A percentile compares a stretch with the other conserved stretches of the same genome.
Evolutionary conservation across 176 grass and related monocot genomes (phyloP).

Genomic region (Hsuehochloa calcarea): DNA sequence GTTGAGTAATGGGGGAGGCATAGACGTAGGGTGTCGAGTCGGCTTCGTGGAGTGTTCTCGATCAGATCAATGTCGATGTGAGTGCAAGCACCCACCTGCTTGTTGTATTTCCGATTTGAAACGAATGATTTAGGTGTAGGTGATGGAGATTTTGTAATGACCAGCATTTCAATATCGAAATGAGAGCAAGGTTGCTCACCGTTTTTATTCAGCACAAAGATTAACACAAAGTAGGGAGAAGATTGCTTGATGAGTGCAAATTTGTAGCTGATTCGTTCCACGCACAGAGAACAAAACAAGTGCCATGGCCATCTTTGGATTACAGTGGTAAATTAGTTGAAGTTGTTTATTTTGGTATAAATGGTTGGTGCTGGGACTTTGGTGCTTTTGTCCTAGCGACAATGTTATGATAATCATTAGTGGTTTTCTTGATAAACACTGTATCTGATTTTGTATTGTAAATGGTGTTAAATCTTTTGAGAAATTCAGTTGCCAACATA

Average conservation of each 20-base stretch:
- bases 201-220: background rate
- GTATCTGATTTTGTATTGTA: background rate
- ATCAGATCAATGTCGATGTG: conserved; percentile 45
- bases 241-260: background rate
- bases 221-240: background rate
- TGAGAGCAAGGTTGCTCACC: background rate
- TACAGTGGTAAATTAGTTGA: background rate
- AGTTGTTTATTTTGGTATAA: background rate
- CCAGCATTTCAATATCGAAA: background rate
- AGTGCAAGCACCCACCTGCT: background rate
- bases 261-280: background rate
- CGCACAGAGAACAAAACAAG: background rate
- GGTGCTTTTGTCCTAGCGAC: background rate
- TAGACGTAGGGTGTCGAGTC: conserved; percentile 19
- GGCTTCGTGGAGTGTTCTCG: conserved; percentile 30
- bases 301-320: background rate
- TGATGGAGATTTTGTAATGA: background rate
- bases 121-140: background rate
- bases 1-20: background rate
- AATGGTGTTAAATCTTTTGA: background rate
- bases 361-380: background rate
- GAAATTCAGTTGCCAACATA: background rate
- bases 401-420: background rate
- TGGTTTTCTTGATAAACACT: background rate
- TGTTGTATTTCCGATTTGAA: conserved; percentile 21